phyloP scores from a whole-genome alignment of 768 basidiomycete genomes.

The Mycena belliarum region DNA sequence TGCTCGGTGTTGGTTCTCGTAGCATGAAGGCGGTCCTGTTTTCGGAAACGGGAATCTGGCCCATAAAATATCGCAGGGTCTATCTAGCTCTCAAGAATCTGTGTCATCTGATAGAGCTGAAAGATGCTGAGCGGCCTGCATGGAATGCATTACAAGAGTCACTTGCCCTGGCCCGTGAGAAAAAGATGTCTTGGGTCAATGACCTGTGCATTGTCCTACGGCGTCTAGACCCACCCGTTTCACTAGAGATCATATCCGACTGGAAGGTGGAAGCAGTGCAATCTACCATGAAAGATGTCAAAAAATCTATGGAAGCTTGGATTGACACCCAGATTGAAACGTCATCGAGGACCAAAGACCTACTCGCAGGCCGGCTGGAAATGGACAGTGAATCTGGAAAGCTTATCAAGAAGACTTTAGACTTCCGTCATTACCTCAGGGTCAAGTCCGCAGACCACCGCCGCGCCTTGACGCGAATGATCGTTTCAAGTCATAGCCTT shows the following conservation, averaged over 20 bases:
- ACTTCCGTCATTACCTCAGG: background rate
- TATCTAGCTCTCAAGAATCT: no score
- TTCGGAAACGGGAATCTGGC: no score
- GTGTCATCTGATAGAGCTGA: no score
- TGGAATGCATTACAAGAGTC: no score
- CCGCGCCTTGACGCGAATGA: background rate
- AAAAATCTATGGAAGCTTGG: conserved; percentile 3
- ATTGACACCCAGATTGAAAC: background rate
- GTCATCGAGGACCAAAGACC: background rate
- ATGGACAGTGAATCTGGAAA: background rate
- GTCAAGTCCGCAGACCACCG: background rate
- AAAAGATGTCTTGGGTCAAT: no score
- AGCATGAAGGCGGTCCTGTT: no score
- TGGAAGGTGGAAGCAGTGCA: background rate
- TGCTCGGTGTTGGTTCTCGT: no score
- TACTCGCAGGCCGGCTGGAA: background rate
- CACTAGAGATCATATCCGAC: background rate
- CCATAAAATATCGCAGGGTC: no score
- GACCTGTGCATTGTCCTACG: no score
- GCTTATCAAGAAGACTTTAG: background rate
- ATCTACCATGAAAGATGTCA: background rate
- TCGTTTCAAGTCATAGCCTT: background rate
- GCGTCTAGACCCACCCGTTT: no score
- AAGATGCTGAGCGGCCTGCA: no score
- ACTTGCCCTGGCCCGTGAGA: no score